Evolutionary conservation across 2,329 filamentous ascomycete genomes (phyloP).

Genomic region (Cadophora sp.): DNA sequence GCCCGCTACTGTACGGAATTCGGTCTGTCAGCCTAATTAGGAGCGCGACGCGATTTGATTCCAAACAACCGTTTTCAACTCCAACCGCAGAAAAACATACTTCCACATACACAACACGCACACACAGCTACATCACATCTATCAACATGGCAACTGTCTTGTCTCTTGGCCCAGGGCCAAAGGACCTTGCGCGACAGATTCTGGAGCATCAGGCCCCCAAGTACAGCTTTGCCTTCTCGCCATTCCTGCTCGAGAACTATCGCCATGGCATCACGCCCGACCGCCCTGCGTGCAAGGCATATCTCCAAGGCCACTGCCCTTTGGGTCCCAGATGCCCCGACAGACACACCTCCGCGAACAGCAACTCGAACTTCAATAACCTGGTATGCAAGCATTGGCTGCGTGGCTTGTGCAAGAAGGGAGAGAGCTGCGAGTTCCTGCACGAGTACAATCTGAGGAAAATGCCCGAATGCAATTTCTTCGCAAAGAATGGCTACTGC

Average conservation of each 20-base stretch:
- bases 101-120: not conserved
- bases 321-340: constrained; percentile 85
- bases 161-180: constrained; percentile 39
- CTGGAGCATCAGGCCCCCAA: constrained; percentile 61
- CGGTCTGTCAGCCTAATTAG: constrained; percentile 7
- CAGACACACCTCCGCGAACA: constrained; percentile 65
- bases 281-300: constrained; percentile 84
- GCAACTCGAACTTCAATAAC: constrained; percentile 68
- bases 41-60: constrained; percentile 6
- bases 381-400: constrained; percentile 99
- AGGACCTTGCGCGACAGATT: constrained; percentile 51
- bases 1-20: not conserved
- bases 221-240: constrained; percentile 83
- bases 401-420: constrained; percentile 96
- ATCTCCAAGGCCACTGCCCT: constrained; percentile 84
- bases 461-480: constrained; percentile 99
- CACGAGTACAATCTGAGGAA: constrained; percentile 98
- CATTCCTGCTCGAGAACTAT: constrained; percentile 83
- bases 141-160: constrained; percentile 31
- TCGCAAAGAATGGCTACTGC: constrained; percentile 91
- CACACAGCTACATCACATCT: constrained; percentile 1
- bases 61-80: not conserved
- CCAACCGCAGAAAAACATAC: not conserved
- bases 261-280: constrained; percentile 82
- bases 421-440: constrained; percentile 94